Evolutionary conservation across 129 eudicot species (phyloP).

Genomic region (Centrapalus pauciflorus): DNA sequence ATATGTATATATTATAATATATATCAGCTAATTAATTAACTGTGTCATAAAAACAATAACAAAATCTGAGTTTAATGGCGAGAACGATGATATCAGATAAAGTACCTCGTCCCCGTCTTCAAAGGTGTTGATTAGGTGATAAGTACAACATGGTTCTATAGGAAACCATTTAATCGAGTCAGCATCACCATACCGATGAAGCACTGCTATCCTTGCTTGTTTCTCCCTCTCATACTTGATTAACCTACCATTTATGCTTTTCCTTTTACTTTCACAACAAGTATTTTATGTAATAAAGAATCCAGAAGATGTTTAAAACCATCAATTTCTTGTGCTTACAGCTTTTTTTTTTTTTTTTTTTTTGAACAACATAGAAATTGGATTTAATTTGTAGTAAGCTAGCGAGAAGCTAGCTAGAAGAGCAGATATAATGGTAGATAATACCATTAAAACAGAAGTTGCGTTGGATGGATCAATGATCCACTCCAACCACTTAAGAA

Average conservation of each 20-base stretch:
- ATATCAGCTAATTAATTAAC: too few relatives aligned
- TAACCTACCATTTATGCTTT: slow-evolving; percentile 15
- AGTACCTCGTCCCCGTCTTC: slow-evolving; percentile 34
- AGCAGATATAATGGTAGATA: too few relatives aligned
- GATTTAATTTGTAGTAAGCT: neutral
- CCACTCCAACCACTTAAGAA: too few relatives aligned
- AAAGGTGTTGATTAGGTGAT: slow-evolving; percentile 18
- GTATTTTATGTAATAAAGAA: neutral
- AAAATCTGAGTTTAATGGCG: neutral
- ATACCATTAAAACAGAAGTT: too few relatives aligned
- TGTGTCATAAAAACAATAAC: too few relatives aligned
- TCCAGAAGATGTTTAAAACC: neutral
- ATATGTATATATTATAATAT: too few relatives aligned
- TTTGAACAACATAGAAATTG: neutral
- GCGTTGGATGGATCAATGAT: too few relatives aligned
- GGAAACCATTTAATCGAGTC: slow-evolving; percentile 25
- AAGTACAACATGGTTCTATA: slow-evolving; percentile 22
- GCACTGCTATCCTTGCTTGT: slow-evolving; percentile 30
- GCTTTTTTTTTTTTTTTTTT: neutral
- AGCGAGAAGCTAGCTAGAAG: too few relatives aligned
- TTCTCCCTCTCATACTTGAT: slow-evolving; percentile 24
- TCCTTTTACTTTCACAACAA: too few relatives aligned
- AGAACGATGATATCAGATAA: neutral
- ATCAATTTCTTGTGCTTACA: neutral
- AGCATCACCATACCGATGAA: slow-evolving; percentile 32